These are phyloP conservation scores for Daldinia bambusicola DNA, from an alignment of 495 filamentous ascomycete genomes.

Conservation along the genomic window DNA sequence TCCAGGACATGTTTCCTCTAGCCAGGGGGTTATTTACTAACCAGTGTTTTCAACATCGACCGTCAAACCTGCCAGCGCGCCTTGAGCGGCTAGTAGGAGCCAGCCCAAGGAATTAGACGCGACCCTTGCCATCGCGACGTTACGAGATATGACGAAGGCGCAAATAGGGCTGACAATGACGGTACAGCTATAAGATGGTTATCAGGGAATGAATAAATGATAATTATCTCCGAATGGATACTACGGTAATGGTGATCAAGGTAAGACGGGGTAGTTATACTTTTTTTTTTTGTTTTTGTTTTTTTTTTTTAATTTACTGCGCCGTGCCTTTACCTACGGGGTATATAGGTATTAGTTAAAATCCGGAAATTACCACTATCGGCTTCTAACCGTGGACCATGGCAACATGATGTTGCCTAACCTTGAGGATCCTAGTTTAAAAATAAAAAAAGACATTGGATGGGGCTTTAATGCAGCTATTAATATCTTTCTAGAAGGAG, in stretches of 20 bases:
- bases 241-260: neutral
- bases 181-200: conserved; percentile 2
- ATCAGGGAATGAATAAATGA: conserved; percentile 21
- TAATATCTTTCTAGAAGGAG: neutral
- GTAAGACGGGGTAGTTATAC: neutral
- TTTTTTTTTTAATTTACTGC: too few species aligned
- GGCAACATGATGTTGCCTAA: too few species aligned
- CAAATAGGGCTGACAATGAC: neutral
- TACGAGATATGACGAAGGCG: neutral
- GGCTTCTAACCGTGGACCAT: neutral
- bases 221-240: neutral
- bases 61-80: conserved; percentile 35
- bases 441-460: neutral
- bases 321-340: neutral
- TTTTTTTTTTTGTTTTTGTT: too few species aligned
- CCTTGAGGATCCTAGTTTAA: too few species aligned
- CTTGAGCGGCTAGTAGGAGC: conserved; percentile 36
- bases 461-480: neutral
- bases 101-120: conserved; percentile 20
- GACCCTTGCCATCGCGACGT: conserved; percentile 35
- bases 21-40: conserved; percentile 13
- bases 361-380: neutral
- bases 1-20: neutral
- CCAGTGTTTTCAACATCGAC: conserved; percentile 44
- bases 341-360: too few species aligned